A percentile compares a stretch with the other conserved stretches of the same genome.
Evolutionary conservation across 306 rosid species (phyloP).

Genomic region (Cucurbita ficifolia): DNA sequence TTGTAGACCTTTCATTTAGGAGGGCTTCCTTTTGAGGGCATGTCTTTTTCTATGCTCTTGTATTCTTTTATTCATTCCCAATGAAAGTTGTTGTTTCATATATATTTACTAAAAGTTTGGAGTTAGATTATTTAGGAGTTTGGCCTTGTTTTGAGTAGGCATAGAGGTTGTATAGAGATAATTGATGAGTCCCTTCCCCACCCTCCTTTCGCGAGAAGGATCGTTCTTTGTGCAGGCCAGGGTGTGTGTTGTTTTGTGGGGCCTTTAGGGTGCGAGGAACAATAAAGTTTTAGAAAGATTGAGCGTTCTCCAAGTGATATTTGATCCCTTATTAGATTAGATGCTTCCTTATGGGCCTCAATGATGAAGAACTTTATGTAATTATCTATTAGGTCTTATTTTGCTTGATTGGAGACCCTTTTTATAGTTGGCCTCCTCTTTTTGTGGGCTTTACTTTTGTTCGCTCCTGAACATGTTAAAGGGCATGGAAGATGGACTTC

Average conservation of each 20-base stretch:
- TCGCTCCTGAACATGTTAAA: neutral
- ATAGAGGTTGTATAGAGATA: neutral
- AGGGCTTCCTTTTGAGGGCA: too few relatives aligned
- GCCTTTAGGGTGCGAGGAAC: neutral
- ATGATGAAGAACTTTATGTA: neutral
- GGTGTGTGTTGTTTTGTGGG: neutral
- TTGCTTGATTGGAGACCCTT: neutral
- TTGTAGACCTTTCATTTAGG: too few relatives aligned
- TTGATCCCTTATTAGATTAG: neutral
- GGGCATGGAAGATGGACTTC: too few relatives aligned
- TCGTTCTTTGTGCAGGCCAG: neutral
- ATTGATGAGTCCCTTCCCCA: neutral
- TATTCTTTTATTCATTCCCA: too few relatives aligned
- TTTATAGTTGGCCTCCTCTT: neutral
- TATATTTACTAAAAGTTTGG: too few relatives aligned
- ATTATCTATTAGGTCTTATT: neutral
- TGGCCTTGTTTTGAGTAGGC: too few relatives aligned
- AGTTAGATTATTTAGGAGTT: too few relatives aligned
- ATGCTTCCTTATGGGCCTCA: neutral
- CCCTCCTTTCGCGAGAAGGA: neutral
- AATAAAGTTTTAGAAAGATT: neutral
- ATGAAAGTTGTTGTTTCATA: too few relatives aligned
- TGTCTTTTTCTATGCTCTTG: too few relatives aligned
- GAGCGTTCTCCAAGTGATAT: neutral
- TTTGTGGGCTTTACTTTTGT: neutral